Conservation (phyloP, 202 grass and related monocot genomes). For the Zoysia matrella region DNA sequence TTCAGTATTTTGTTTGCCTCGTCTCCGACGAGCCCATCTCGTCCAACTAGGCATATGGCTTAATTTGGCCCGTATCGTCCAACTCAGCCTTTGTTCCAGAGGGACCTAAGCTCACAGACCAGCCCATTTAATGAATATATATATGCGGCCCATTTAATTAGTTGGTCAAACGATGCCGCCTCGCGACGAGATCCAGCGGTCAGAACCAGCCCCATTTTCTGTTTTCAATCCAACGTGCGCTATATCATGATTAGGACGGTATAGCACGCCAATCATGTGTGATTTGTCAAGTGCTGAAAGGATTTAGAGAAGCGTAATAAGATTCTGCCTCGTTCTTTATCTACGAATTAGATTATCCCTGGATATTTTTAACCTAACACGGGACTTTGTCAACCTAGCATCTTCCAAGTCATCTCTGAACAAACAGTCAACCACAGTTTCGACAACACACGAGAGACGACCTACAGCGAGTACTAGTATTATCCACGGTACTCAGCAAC, state of each 20-base stretch:
- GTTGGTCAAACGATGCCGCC: no score
- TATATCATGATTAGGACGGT: background rate
- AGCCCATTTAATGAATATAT: no score
- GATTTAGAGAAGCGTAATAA: background rate
- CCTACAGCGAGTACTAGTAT: no score
- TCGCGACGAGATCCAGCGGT: background rate
- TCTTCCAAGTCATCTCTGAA: background rate
- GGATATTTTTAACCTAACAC: background rate
- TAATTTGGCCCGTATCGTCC: background rate
- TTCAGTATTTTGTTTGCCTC: background rate
- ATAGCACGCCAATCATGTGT: slow-evolving; percentile 3
- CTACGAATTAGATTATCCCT: background rate
- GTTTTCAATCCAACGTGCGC: background rate
- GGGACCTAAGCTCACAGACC: no score
- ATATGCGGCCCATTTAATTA: background rate
- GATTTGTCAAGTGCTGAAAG: background rate
- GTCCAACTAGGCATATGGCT: background rate
- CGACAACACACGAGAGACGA: no score
- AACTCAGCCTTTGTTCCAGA: background rate
- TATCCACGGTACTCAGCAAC: no score
- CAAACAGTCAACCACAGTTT: no score
- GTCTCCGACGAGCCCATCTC: background rate
- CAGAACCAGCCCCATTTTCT: background rate
- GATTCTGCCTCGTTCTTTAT: background rate
- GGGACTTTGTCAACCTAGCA: background rate